Base-by-base conservation (phyloP, 441 rosid species). In the Erodium chrysanthum region DNA sequence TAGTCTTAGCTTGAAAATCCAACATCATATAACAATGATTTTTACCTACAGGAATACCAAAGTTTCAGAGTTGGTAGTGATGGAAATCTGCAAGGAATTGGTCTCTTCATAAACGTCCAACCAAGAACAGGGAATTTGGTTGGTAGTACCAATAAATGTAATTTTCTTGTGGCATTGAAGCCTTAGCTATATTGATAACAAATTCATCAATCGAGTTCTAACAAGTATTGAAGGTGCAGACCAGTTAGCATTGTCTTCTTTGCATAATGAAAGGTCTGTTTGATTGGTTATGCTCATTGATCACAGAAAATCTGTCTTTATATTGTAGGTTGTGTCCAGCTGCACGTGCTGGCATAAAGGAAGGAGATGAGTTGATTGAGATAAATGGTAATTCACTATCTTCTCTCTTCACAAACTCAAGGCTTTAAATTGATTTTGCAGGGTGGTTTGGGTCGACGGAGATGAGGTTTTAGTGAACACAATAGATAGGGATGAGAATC, bases 391-490 rank as follows among this genome's bases (percentile, higher is more conserved):
- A 23, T 21, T 37, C 62, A 52, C 64, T 68, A 1, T 17, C 69
- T 66, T 8, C 29, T 18, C 4, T 64, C 66, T 67, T 61, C 35
- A 15, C 66, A 61, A 63, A 48, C 33, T 59, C n/a, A 23, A 23
- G 23, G 17, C 7, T 65, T 46, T 46, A 0, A 17, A 54, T 61
- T 64, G 50, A 50, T 77, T 65, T 44, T 69, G 59, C 80, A 92
- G 95, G 97, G 97, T n/a, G 97, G 96, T 64, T 75, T 92, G 97
- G 97, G 83, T 89, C 18, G 97, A 92, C 29, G 97, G 97, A 23
- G 84, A 88, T 69, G 97, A 86, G 80, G 89, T 95, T 48, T 89
- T 88, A 35, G 93, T 92, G 42, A 86, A 89, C 81, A 86, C 97
- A 44, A 74, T 89, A 44, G 96, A 88, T 61, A 88, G 95, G 29